Evolutionary conservation across 1,284 basidiomycete genomes (phyloP).

Genomic region (Takashimella tepidaria): DNA sequence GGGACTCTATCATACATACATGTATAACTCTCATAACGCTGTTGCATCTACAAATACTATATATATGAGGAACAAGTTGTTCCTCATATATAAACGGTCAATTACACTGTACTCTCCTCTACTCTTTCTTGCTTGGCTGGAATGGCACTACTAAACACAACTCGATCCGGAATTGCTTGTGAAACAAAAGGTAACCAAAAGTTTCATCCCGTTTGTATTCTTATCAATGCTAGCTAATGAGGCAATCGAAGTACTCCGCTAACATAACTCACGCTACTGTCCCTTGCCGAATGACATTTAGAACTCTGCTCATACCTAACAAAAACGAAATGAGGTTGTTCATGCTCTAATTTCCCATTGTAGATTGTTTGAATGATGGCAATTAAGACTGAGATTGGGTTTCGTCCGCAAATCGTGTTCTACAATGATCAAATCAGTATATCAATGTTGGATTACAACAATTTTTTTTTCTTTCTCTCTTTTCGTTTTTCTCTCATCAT

Average conservation of each 20-base stretch:
- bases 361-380: slow-evolving; percentile 66
- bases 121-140: no score
- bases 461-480: background rate
- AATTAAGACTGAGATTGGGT: slow-evolving; percentile 89
- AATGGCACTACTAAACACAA: no score
- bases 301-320: slow-evolving; percentile 91
- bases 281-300: slow-evolving; percentile 60
- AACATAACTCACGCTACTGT: slow-evolving; percentile 93
- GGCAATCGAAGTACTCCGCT: slow-evolving; percentile 53
- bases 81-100: no score
- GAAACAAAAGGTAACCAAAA: no score
- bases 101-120: no score
- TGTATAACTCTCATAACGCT: no score
- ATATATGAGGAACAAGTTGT: no score
- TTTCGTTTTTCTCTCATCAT: slow-evolving; percentile 8
- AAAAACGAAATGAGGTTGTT: slow-evolving; percentile 55
- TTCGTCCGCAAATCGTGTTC: slow-evolving; percentile 96
- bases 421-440: slow-evolving; percentile 39
- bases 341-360: slow-evolving; percentile 41
- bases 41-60: slow-evolving; percentile 16
- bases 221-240: no score
- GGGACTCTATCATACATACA: no score
- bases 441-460: background rate
- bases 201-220: no score
- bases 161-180: no score